phyloP scores from a whole-genome alignment of 106 monocot species.

The Dioscorea dumetorum region DNA sequence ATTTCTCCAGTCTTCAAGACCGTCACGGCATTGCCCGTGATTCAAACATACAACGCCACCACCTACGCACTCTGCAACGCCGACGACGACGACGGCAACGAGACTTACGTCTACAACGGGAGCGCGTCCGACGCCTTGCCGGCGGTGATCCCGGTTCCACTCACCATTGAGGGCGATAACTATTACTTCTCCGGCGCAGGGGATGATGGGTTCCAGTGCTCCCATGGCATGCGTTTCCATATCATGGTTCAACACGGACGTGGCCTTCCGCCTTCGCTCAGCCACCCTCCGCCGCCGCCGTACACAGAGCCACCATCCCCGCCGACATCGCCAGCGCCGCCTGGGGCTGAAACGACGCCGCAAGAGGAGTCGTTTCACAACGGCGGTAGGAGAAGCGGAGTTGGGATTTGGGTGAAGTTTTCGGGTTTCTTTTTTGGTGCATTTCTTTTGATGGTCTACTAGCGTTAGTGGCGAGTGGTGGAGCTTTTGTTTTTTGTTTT shows the following conservation, averaged over 20 bases:
- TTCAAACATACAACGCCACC: slow-evolving; percentile 69
- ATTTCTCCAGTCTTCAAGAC: slow-evolving; percentile 59
- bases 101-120: slow-evolving; percentile 21
- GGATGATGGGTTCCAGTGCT: slow-evolving; percentile 51
- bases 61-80: slow-evolving; percentile 59
- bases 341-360: neutral
- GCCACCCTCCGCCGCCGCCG: slow-evolving; percentile 43
- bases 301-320: slow-evolving; percentile 4
- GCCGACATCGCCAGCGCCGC: slow-evolving; percentile 11
- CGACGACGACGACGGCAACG: slow-evolving; percentile 37
- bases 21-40: slow-evolving; percentile 41
- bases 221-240: slow-evolving; percentile 57
- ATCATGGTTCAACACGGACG: slow-evolving; percentile 47
- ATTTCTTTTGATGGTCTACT: neutral
- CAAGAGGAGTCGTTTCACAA: slow-evolving; percentile 15
- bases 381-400: neutral
- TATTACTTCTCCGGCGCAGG: slow-evolving; percentile 67
- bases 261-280: slow-evolving; percentile 42
- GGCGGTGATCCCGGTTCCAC: slow-evolving; percentile 26
- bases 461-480: neutral
- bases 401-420: neutral
- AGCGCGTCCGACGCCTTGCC: too few species aligned
- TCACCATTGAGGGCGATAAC: slow-evolving; percentile 37
- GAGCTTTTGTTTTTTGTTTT: too few species aligned
- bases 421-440: neutral